These are phyloP conservation scores for Capronia epimyces DNA, from an alignment of 2,329 filamentous ascomycete species.

Conservation along the genomic window DNA sequence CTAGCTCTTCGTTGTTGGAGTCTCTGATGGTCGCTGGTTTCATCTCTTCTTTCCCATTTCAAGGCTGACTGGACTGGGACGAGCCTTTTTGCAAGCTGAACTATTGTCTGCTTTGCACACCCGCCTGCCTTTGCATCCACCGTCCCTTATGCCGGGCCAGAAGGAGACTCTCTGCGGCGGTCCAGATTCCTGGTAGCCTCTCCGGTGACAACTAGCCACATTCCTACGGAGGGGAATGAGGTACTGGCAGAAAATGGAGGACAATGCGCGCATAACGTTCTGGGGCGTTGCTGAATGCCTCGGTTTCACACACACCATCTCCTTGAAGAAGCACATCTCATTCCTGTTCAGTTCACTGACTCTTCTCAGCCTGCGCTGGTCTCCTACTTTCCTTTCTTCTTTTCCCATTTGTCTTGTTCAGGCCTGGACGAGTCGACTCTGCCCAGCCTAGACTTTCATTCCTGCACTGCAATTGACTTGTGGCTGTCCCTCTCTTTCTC, in stretches of 20 bases:
- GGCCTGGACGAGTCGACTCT: not conserved
- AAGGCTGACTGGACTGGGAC: conserved; percentile 2
- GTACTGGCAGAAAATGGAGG: not conserved
- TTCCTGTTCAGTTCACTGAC: not conserved
- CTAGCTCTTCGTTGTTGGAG: not conserved
- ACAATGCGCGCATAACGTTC: not conserved
- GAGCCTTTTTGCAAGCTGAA: not conserved
- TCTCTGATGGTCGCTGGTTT: conserved; percentile 1
- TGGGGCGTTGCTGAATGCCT: not conserved
- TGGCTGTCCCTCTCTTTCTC: not conserved
- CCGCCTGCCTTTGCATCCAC: not conserved
- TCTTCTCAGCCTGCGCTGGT: not conserved
- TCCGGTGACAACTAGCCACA: not conserved
- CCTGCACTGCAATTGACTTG: not conserved
- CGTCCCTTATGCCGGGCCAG: not conserved
- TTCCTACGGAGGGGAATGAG: not conserved
- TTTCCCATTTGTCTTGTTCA: not conserved
- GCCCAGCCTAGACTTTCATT: not conserved
- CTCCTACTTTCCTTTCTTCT: not conserved
- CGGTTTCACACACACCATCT: not conserved
- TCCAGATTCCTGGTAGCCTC: not conserved
- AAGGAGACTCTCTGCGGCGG: not conserved
- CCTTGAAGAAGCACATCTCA: not conserved
- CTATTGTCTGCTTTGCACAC: not conserved
- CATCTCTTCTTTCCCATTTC: not conserved